These are phyloP conservation scores for Cercospora nicotianae DNA, from an alignment of 2,329 filamentous ascomycete species.

Conservation along the genomic window DNA sequence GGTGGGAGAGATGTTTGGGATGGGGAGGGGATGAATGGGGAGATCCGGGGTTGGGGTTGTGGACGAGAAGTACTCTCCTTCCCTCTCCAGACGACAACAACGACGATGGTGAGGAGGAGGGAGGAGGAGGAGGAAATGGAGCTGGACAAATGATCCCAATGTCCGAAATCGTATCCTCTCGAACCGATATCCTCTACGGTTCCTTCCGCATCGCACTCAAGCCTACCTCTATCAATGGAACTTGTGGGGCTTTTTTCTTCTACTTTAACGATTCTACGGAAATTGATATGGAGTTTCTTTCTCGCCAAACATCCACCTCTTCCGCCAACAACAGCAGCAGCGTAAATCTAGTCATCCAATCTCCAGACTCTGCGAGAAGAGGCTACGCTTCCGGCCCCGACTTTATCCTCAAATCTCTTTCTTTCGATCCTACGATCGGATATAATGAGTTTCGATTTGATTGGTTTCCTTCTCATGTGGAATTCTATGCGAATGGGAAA, in stretches of 20 bases:
- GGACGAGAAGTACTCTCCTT: conserved; percentile 49
- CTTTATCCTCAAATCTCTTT: conserved; percentile 59
- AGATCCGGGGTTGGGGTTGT: conserved; percentile 58
- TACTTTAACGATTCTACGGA: conserved; percentile 78
- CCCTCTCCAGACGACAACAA: not conserved
- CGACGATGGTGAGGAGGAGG: not conserved
- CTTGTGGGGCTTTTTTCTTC: conserved; percentile 80
- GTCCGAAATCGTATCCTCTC: conserved; percentile 63
- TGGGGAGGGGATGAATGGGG: conserved; percentile 46
- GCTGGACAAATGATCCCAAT: conserved; percentile 51
- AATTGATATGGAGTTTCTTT: conserved; percentile 79
- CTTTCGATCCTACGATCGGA: conserved; percentile 63
- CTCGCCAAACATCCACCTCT: conserved; percentile 37
- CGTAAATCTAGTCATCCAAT: conserved; percentile 77
- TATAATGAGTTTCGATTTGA: conserved; percentile 83
- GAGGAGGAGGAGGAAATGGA: not conserved
- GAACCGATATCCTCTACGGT: conserved; percentile 67
- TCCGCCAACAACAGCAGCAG: conserved; percentile 53
- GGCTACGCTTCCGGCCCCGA: conserved; percentile 61
- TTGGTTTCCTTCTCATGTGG: conserved; percentile 62
- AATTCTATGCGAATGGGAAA: conserved; percentile 67
- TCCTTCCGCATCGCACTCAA: conserved; percentile 69
- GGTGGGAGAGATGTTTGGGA: conserved; percentile 43
- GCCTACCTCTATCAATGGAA: conserved; percentile 61
- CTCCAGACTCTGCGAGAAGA: conserved; percentile 56